Percentiles rank a stretch among this genome's conserved stretches.
These are phyloP conservation scores for Mortierella sp. DNA, from an alignment of 371 early-diverging fungal genomes.

Conservation along the genomic window DNA sequence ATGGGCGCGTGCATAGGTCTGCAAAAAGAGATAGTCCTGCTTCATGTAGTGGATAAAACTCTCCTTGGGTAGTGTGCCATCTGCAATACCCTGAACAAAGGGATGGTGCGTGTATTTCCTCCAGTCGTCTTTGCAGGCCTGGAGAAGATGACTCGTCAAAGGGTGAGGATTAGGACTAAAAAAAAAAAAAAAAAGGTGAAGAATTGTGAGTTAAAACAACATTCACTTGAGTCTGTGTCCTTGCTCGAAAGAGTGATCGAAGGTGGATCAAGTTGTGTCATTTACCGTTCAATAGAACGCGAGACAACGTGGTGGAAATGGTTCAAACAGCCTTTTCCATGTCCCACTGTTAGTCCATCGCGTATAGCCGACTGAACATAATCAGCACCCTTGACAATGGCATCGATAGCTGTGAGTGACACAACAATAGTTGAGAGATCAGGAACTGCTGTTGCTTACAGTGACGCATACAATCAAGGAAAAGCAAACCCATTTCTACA, in stretches of 20 bases:
- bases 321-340: slow-evolving; percentile 81
- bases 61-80: slow-evolving; percentile 77
- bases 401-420: slow-evolving; percentile 52
- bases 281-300: slow-evolving; percentile 62
- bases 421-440: not conserved
- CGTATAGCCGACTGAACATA: slow-evolving; percentile 71
- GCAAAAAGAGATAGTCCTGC: slow-evolving; percentile 85
- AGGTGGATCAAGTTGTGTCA: too few relatives aligned
- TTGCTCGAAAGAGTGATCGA: too few relatives aligned
- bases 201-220: not conserved
- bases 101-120: slow-evolving; percentile 74
- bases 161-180: slow-evolving; percentile 55
- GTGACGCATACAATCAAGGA: too few relatives aligned
- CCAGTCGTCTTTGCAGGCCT: slow-evolving; percentile 68
- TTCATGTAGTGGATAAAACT: slow-evolving; percentile 80
- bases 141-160: slow-evolving; percentile 63
- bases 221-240: too few relatives aligned
- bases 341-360: slow-evolving; percentile 65
- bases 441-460: too few relatives aligned
- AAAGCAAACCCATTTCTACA: not conserved
- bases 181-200: slow-evolving; percentile 5
- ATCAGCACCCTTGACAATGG: slow-evolving; percentile 59
- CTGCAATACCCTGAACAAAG: slow-evolving; percentile 79
- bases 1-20: slow-evolving; percentile 82
- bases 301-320: slow-evolving; percentile 69